Evolutionary conservation across 2,329 filamentous ascomycete species (phyloP), one percentile per base, ranked within the genome.

Genomic region (Whalleya microplaca): DNA sequence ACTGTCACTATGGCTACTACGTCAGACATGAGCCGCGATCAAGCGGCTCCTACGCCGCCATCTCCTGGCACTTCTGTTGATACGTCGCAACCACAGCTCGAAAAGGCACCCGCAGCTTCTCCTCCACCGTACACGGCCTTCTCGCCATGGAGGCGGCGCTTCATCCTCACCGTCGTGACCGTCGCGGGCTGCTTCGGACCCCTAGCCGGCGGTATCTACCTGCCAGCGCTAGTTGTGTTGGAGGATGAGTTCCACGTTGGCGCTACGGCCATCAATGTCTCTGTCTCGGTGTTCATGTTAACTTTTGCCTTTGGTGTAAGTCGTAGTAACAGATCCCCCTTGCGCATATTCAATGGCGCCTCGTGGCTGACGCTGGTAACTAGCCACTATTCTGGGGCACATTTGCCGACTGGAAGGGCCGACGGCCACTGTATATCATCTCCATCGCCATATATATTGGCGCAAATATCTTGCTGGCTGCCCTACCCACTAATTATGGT

Each of bases 231-330:
- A 21, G 72, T 69, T 2, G 58, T 72, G 18, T 65, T 78, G 16
- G 70, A 74, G 49, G 46, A 71, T 14, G 72, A 75, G 41, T 78
- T 78, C 55, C 59, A 72, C 7, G 68, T 69, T 5, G 70, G 69
- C 7, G 63, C 64, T 21, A 71, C 72, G 5, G 69, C 65, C 2
- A 73, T 78, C 40, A 78, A 78, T 59, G 75, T 70, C 2, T 77
- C 77, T 0, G 75, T 79, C n/a, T 72, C 73, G 0, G 71, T 78
- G 3, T 79, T 77, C 61, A 77, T 76, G 74, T 67, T 72, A 9
- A 70, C 76, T 0, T 79, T 78, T 54, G 76, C 75, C 16, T 49
- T 79, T 12, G 32, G 32, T 5, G 32, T 37, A 37, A 16, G 32
- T 37, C 6, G 14, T 12, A 37, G 14, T 14, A 12, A 3, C 32